These are phyloP conservation scores for Neltuma alba DNA, from an alignment of 306 rosid genomes.

Conservation along the genomic window DNA sequence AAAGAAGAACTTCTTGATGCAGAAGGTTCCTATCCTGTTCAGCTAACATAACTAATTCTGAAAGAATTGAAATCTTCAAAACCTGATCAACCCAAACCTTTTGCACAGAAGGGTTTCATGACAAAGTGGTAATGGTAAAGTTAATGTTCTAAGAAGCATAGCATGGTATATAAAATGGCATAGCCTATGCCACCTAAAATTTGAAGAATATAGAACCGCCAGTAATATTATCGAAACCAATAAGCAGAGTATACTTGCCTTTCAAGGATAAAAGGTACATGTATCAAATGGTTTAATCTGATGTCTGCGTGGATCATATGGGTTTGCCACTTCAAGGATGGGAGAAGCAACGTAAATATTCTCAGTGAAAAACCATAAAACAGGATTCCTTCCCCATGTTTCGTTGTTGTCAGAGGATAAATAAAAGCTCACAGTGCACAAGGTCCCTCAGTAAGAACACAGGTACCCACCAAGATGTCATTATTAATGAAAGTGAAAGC, in stretches of 20 bases:
- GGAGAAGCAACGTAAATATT: not conserved
- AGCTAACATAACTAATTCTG: not conserved
- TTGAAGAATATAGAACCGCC: not conserved
- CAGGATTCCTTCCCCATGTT: slow-evolving; percentile 9
- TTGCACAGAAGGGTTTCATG: not conserved
- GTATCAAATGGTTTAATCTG: not conserved
- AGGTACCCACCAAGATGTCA: slow-evolving; percentile 19
- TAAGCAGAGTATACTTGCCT: not conserved
- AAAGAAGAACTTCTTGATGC: not conserved
- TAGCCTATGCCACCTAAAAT: not conserved
- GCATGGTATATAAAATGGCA: not conserved
- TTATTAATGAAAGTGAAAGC: slow-evolving; percentile 16
- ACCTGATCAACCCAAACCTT: not conserved
- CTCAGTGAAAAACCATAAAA: not conserved
- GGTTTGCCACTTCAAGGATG: not conserved
- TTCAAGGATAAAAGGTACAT: not conserved
- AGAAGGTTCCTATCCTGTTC: slow-evolving; percentile 1
- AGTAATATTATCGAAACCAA: not conserved
- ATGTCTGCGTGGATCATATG: not conserved
- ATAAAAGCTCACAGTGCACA: not conserved
- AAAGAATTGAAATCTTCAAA: not conserved
- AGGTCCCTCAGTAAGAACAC: slow-evolving; percentile 3
- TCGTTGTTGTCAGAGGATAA: not conserved
- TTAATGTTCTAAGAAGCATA: not conserved
- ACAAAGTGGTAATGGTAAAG: not conserved